These are phyloP conservation scores for Zygotorulaspora florentina DNA, from an alignment of 805 yeast species.

Conservation along the genomic window DNA sequence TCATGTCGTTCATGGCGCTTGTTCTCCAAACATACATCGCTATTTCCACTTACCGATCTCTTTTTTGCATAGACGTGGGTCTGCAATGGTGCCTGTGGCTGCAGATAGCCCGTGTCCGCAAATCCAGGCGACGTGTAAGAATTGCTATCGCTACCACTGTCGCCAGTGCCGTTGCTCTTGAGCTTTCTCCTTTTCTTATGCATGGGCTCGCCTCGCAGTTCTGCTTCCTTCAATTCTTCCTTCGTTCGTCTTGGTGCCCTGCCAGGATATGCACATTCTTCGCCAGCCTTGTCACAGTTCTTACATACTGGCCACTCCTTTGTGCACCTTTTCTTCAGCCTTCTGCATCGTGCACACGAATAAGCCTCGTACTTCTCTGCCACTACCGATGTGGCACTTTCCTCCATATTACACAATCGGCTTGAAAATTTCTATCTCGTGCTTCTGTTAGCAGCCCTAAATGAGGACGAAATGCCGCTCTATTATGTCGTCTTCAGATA, in stretches of 20 bases:
- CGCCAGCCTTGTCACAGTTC: constrained; percentile 40
- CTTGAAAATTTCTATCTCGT: too few species aligned
- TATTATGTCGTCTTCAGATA: too few species aligned
- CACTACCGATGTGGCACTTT: background rate
- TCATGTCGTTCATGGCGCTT: background rate
- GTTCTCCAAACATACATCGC: background rate
- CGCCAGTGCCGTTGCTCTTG: constrained; percentile 1
- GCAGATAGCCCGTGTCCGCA: background rate
- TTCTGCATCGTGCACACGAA: constrained; percentile 46
- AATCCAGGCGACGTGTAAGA: constrained; percentile 1
- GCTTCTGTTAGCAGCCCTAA: too few species aligned
- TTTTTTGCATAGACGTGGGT: background rate
- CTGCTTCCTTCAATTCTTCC: constrained; percentile 28
- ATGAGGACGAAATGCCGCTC: too few species aligned
- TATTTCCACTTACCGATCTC: background rate
- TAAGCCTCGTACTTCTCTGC: constrained; percentile 21
- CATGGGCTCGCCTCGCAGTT: constrained; percentile 23
- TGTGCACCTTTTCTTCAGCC: constrained; percentile 47
- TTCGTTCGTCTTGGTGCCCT: constrained; percentile 41
- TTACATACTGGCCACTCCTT: constrained; percentile 42
- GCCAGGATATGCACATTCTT: constrained; percentile 42
- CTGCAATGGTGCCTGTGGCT: background rate
- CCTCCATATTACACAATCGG: constrained; percentile 1
- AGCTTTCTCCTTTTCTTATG: constrained; percentile 13
- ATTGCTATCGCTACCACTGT: constrained; percentile 4